These are phyloP conservation scores for Oryza glaberrima DNA, from an alignment of 176 grass and related monocot species.

Conservation along the genomic window DNA sequence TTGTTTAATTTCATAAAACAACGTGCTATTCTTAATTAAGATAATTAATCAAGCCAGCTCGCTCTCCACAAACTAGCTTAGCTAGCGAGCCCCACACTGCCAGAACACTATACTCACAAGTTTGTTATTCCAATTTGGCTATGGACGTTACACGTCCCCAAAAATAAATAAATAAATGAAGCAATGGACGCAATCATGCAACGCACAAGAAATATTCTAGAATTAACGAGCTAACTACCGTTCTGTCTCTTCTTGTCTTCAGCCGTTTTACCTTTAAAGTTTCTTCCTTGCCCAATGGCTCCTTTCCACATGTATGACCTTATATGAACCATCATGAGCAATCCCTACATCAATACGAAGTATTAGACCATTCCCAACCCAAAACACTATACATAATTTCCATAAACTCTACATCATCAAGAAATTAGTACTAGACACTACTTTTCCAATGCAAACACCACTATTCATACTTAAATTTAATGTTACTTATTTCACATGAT, in stretches of 20 bases:
- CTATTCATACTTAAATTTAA: no score
- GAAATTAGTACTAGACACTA: no score
- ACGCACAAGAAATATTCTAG: constrained; percentile 29
- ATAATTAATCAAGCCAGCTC: not conserved
- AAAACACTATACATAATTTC: no score
- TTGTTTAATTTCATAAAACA: no score
- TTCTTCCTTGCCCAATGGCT: not conserved
- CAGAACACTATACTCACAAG: not conserved
- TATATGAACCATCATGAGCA: not conserved
- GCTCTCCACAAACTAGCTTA: not conserved
- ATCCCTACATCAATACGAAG: not conserved
- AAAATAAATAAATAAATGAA: not conserved
- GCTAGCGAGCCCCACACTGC: not conserved
- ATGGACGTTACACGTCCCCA: not conserved
- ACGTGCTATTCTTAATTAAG: no score
- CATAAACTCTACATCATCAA: no score
- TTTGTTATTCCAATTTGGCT: not conserved
- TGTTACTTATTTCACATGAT: no score
- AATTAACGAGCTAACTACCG: constrained; percentile 5
- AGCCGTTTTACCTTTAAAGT: not conserved
- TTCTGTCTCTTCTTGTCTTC: constrained; percentile 46
- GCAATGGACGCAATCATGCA: constrained; percentile 34
- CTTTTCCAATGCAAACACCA: no score
- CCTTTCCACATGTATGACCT: not conserved
- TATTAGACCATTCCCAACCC: not conserved